Evolutionary conservation across 2,329 filamentous ascomycete species (phyloP).

Genomic region (Fulvia fulva): DNA sequence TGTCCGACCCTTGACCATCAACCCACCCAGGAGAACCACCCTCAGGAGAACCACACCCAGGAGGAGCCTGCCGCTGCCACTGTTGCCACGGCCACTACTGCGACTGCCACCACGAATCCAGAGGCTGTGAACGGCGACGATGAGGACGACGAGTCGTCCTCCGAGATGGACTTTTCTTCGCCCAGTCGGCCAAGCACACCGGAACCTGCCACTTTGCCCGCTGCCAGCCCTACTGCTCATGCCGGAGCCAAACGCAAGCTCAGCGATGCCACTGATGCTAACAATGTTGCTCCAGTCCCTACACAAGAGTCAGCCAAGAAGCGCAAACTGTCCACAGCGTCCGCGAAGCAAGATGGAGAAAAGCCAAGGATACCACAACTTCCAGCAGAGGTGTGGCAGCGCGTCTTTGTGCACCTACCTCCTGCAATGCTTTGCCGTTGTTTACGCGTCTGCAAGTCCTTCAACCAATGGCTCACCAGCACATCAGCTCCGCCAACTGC

Average conservation of each 20-base stretch:
- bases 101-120: neutral
- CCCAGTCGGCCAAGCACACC: constrained; percentile 22
- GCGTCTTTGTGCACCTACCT: constrained; percentile 31
- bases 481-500: constrained; percentile 10
- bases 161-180: constrained; percentile 30
- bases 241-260: constrained; percentile 31
- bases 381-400: constrained; percentile 31
- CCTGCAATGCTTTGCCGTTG: constrained; percentile 33
- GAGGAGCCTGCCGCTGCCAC: neutral
- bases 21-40: neutral
- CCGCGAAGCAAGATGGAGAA: neutral
- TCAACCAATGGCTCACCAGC: constrained; percentile 28
- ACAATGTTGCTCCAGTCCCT: constrained; percentile 6
- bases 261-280: constrained; percentile 15
- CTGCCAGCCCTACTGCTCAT: constrained; percentile 10
- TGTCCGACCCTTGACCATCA: neutral
- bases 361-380: constrained; percentile 9
- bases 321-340: constrained; percentile 14
- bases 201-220: constrained; percentile 5
- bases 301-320: constrained; percentile 21
- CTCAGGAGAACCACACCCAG: neutral
- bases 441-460: constrained; percentile 29
- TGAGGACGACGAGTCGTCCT: constrained; percentile 22
- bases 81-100: neutral
- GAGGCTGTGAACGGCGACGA: constrained; percentile 3